Evolutionary conservation across 768 basidiomycete species (phyloP).

Genomic region (Rubroboletus satanas): DNA sequence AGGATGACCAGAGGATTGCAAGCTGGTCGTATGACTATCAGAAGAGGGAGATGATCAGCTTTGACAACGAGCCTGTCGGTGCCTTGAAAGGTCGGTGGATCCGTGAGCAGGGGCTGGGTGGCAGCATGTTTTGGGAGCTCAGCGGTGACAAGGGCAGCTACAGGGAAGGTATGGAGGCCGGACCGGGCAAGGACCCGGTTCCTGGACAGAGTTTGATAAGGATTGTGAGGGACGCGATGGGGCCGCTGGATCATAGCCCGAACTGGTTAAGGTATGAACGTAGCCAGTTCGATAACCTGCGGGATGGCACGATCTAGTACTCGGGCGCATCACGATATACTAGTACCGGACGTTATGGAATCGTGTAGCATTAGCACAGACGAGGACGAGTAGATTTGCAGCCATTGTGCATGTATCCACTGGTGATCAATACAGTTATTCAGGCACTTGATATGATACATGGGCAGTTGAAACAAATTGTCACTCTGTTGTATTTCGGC

Average conservation of each 20-base stretch:
- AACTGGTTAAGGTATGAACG: slow-evolving; percentile 83
- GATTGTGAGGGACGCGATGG: slow-evolving; percentile 77
- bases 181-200: slow-evolving; percentile 69
- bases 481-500: neutral
- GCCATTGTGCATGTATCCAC: too few species aligned
- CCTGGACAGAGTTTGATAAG: slow-evolving; percentile 68
- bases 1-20: slow-evolving; percentile 65
- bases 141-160: slow-evolving; percentile 75
- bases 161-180: slow-evolving; percentile 71
- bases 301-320: slow-evolving; percentile 53
- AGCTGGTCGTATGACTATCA: slow-evolving; percentile 81
- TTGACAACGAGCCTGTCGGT: slow-evolving; percentile 68
- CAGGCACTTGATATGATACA: too few species aligned
- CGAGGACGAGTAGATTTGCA: neutral
- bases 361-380: slow-evolving; percentile 1
- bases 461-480: too few species aligned
- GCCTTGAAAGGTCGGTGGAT: slow-evolving; percentile 81
- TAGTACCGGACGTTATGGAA: neutral
- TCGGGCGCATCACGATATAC: neutral
- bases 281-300: slow-evolving; percentile 79
- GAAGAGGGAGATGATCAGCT: slow-evolving; percentile 79
- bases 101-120: slow-evolving; percentile 68
- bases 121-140: slow-evolving; percentile 94
- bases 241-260: slow-evolving; percentile 57
- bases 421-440: too few species aligned